Base-by-base conservation (phyloP, 331 rosid species). In the Saraca asoca region DNA sequence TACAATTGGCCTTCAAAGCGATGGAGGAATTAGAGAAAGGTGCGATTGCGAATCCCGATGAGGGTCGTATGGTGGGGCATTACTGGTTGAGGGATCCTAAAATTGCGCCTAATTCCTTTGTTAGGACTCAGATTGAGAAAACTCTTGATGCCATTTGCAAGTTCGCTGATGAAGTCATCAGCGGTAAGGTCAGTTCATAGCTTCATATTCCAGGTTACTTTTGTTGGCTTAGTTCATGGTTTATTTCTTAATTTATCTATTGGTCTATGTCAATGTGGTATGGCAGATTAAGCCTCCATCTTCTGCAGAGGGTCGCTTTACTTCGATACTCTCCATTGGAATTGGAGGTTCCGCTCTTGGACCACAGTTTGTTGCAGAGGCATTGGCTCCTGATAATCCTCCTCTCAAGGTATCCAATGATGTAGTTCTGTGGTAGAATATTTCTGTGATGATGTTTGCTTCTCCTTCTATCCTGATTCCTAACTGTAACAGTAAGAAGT, bases 311-410 rank as follows among this genome's bases (percentile, higher is more conserved):
- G 91, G 96, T n/a, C 83, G 88, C 33, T 94, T 94, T 67, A 90
- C 98, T 19, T 95, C 86, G 68, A 69, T 94, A 45, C 87, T 94
- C 45, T 94, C 96, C 0, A 85, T 94, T 8, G 98, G 98, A 11
- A 94, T 94, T 14, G 98, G 98, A 58, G 98, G 98, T 57, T 94
- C 98, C 20, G 96, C 98, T 24, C 98, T 94, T 52, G 98, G 98
- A 38, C 98, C 98, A 8, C 97, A 94, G 85, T 94, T 94, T 83
- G 98, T 94, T 46, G 97, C 97, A 0, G 98, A 94, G 78, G 97
- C 98, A 51, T 82, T 94, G 83, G 96, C 98, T 54, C 98, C 98
- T 18, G 97, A 94, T 64, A 84, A 90, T 82, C 98, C 98, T 77
- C 96, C 97, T 44, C 90, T 94, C 10, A 94, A 94, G 96, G 98